A percentile compares a stretch with the other conserved stretches of the same genome.
Conservation (phyloP, 2,329 filamentous ascomycete species). For the Lachnellula suecica region DNA sequence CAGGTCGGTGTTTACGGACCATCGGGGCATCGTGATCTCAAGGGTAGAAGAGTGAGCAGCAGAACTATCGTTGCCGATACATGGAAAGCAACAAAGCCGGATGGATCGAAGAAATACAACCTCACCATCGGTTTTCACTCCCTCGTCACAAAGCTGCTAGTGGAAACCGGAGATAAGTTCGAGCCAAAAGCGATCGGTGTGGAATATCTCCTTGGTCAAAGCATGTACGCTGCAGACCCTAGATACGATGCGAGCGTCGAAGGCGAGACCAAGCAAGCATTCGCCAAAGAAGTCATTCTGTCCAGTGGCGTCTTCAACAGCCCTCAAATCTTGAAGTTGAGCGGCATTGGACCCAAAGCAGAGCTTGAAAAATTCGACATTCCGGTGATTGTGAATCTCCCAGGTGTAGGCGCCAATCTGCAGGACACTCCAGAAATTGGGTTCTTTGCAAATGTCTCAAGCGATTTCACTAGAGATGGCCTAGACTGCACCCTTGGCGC, state of each 20-base stretch:
- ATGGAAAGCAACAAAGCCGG: conserved; percentile 14
- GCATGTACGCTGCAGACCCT: conserved; percentile 43
- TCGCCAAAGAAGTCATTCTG: conserved; percentile 45
- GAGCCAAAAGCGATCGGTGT: conserved; percentile 38
- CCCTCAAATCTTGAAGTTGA: conserved; percentile 46
- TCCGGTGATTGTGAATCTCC: conserved; percentile 50
- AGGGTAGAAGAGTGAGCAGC: conserved; percentile 21
- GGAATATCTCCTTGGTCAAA: conserved; percentile 41
- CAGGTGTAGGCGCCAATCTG: conserved; percentile 54
- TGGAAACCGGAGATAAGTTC: conserved; percentile 29
- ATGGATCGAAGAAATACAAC: conserved; percentile 21
- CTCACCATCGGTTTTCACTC: conserved; percentile 19
- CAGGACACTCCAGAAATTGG: conserved; percentile 54
- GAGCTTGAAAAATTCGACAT: conserved; percentile 44
- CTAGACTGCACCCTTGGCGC: conserved; percentile 36
- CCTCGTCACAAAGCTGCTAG: conserved; percentile 41
- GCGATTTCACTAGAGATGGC: conserved; percentile 38
- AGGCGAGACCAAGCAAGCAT: not conserved
- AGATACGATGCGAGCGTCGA: conserved; percentile 31
- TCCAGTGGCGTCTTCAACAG: conserved; percentile 46
- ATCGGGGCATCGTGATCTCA: conserved; percentile 18
- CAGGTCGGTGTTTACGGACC: conserved; percentile 26
- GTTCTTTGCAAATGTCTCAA: conserved; percentile 41
- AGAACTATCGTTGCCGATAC: conserved; percentile 27
- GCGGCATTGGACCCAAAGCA: conserved; percentile 41